Base-by-base conservation (phyloP, 352 stramenopile species). In the Phytophthora macrochlamydospora region DNA sequence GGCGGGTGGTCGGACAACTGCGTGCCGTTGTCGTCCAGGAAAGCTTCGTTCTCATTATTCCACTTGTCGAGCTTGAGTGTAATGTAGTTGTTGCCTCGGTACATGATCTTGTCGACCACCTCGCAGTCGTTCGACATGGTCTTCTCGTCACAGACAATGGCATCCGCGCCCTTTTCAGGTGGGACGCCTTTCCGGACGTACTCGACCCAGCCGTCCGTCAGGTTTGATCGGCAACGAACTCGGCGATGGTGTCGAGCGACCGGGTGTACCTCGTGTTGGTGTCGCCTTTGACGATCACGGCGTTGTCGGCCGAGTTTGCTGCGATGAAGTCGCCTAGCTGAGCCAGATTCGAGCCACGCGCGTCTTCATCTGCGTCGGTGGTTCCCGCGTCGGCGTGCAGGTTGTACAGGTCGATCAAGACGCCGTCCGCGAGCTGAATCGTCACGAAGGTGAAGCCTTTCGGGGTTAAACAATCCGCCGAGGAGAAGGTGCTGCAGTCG, bases 51-150 rank as follows among this genome's bases (percentile, higher is more conserved):
- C 62, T 83, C 71, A 42, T 76, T 83, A 55, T 55, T 62, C 59
- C 64, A 77, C 45, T 64, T 65, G 14, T 74, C 59, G 13, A 77
- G 48, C 3, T 70, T 72, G 50, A 79, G 62, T 7, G 46, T 72
- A 40, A 80, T 54, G 53, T 72, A 67, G 63, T 83, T 80, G 72
- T 75, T 83, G 50, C 75, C 67, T 18, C 71, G 75, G 54, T 78
- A 83, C 50, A 83, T 69, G 54, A 83, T 79, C 71, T 83, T 83
- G 72, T 80, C 75, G 4, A 83, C 75, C 35, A 81, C 72, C 28
- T 83, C 75, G 45, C 75, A 83, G 29, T 67, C 59, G 54, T 81
- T 71, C 13, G 67, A 74, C 35, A 74, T 72, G 43, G 58, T 67
- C 2, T 54, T 46, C 14, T 65, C 51, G 11, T 69, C 65, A 38